These are phyloP conservation scores for Fraxinus angustifolia DNA, from an alignment of 305 asterid genomes.

Conservation along the genomic window DNA sequence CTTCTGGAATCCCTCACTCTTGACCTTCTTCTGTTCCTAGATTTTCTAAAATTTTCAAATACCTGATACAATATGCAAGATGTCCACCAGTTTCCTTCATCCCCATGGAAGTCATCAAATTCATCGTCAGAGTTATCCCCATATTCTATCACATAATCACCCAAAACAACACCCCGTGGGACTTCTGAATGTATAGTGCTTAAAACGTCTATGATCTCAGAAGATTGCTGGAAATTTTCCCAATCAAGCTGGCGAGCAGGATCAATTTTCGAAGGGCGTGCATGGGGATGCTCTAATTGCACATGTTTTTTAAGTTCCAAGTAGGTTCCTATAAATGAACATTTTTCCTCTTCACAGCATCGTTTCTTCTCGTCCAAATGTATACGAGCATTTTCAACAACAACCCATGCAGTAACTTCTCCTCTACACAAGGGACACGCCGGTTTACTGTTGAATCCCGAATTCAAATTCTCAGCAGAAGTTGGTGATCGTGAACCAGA, in stretches of 20 bases:
- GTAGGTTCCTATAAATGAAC: slow-evolving; percentile 57
- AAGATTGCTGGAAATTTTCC: slow-evolving; percentile 84
- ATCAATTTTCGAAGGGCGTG: slow-evolving; percentile 69
- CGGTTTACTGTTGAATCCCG: slow-evolving; percentile 40
- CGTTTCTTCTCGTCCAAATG: slow-evolving; percentile 63
- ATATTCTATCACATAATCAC: slow-evolving; percentile 84
- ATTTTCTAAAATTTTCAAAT: slow-evolving; percentile 58
- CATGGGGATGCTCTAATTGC: slow-evolving; percentile 63
- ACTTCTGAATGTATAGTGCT: slow-evolving; percentile 79
- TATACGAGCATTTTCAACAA: slow-evolving; percentile 55
- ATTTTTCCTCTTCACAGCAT: slow-evolving; percentile 64
- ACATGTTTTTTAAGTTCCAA: slow-evolving; percentile 68
- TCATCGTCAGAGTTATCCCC: slow-evolving; percentile 78
- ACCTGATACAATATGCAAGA: slow-evolving; percentile 80
- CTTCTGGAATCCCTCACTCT: slow-evolving; percentile 61
- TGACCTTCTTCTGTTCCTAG: slow-evolving; percentile 74
- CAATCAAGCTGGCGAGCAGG: slow-evolving; percentile 82
- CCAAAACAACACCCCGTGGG: slow-evolving; percentile 72
- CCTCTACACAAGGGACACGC: slow-evolving; percentile 80
- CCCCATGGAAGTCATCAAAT: slow-evolving; percentile 56
- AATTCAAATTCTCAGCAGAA: slow-evolving; percentile 30
- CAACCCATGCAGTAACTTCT: slow-evolving; percentile 74
- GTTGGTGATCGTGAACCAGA: slow-evolving; percentile 36
- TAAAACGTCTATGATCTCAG: slow-evolving; percentile 75
- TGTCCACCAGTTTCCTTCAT: slow-evolving; percentile 70